phyloP scores from a whole-genome alignment of 2,329 filamentous ascomycete species.

The Stenocarpella maydis region DNA sequence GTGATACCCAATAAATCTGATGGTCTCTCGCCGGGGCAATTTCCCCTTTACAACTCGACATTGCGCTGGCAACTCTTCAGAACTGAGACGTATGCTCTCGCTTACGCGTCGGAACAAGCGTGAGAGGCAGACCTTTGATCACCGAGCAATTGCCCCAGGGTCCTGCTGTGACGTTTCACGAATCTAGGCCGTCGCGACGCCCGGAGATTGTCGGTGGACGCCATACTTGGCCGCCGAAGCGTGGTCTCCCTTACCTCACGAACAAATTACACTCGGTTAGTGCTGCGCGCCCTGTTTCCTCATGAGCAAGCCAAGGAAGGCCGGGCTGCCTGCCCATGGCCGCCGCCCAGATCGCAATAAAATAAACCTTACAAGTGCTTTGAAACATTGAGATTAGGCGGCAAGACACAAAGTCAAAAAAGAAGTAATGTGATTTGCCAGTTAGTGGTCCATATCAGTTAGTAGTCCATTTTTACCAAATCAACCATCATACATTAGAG shows the following conservation, averaged over 20 bases:
- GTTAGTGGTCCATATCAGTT: too few species aligned
- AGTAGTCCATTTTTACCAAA: too few species aligned
- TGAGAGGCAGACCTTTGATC: neutral
- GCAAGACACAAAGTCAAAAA: neutral
- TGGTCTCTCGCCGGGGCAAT: neutral
- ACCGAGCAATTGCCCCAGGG: too few species aligned
- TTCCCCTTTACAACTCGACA: neutral
- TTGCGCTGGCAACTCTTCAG: neutral
- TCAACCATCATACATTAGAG: constrained; percentile 1
- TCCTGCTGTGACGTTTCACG: neutral
- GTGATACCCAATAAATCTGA: constrained; percentile 27
- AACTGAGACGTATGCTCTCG: neutral
- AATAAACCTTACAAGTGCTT: constrained; percentile 6
- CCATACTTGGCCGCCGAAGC: neutral
- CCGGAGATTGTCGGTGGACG: neutral
- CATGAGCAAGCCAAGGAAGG: too few species aligned
- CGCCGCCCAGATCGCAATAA: neutral
- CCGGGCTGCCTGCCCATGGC: neutral
- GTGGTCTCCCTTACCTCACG: constrained; percentile 1
- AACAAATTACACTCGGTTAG: neutral
- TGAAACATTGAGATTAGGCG: neutral
- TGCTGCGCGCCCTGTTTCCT: neutral
- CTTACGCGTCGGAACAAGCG: neutral
- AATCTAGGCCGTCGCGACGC: neutral
- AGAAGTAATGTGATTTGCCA: too few species aligned